Evolutionary conservation across 768 basidiomycete genomes (phyloP).

Genomic region (Saitozyma podzolica): DNA sequence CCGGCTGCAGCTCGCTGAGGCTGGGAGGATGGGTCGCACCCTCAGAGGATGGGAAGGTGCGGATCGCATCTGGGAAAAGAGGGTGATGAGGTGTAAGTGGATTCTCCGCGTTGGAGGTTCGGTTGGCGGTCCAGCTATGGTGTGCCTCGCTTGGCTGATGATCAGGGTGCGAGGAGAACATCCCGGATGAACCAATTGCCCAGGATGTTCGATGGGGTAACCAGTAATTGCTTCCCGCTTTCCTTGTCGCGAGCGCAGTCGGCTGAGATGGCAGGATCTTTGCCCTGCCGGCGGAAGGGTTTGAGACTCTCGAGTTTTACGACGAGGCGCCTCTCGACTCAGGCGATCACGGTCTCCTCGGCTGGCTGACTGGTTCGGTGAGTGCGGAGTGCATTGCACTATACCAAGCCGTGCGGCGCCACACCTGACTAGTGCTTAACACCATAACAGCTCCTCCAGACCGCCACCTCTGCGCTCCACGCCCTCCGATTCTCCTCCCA

Average conservation of each 20-base stretch:
- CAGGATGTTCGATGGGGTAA: conserved; percentile 46
- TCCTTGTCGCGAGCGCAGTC: neutral
- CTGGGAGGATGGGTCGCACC: conserved; percentile 10
- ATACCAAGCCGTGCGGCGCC: neutral
- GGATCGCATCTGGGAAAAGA: conserved; percentile 23
- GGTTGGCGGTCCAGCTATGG: neutral
- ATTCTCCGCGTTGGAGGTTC: too few relatives aligned
- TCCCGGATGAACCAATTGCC: conserved; percentile 37
- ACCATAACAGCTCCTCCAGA: conserved; percentile 39
- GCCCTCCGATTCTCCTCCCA: conserved; percentile 46
- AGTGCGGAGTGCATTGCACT: conserved; percentile 7
- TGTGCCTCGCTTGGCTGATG: conserved; percentile 5
- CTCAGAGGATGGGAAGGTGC: conserved; percentile 29
- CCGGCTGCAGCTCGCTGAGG: conserved; percentile 27
- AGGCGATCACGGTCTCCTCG: conserved; percentile 45
- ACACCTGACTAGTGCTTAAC: neutral
- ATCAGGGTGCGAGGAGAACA: conserved; percentile 43
- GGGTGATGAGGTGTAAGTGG: conserved; percentile 41
- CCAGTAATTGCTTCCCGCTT: conserved; percentile 29
- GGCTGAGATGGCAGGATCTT: conserved; percentile 36
- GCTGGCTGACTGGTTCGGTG: conserved; percentile 49
- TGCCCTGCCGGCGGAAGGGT: conserved; percentile 47
- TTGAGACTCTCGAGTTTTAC: conserved; percentile 45
- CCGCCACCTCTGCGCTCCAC: conserved; percentile 45
- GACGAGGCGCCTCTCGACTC: conserved; percentile 38